Evolutionary conservation across 805 yeast genomes (phyloP).

Genomic region (Metahyphopichia silvanorum): DNA sequence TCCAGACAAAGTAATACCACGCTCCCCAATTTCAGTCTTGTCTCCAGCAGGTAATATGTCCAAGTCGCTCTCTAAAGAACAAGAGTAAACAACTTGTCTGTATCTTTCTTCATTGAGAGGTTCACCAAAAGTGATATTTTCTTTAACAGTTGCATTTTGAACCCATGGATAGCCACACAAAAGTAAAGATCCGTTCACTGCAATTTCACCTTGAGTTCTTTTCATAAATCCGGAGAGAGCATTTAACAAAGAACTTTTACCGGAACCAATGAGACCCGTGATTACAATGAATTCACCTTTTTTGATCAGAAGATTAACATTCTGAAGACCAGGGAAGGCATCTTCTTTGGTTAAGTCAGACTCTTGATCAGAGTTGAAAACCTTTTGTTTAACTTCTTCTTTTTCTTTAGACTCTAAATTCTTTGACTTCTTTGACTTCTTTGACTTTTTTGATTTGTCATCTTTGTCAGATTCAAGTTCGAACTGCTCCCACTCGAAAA

Average conservation of each 20-base stretch:
- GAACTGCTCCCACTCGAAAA: conserved; percentile 62
- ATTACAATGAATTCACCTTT: conserved; percentile 72
- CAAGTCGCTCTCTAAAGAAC: conserved; percentile 66
- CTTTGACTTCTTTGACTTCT: conserved; percentile 12
- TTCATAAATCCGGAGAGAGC: conserved; percentile 75
- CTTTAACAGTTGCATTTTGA: conserved; percentile 74
- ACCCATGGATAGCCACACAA: conserved; percentile 77
- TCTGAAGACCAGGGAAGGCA: conserved; percentile 40
- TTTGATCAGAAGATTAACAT: conserved; percentile 51
- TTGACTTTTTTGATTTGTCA: conserved; percentile 22
- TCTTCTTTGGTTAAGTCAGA: conserved; percentile 5
- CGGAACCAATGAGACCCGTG: conserved; percentile 83
- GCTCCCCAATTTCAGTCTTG: conserved; percentile 75
- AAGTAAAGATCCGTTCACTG: conserved; percentile 50
- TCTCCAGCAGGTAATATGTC: conserved; percentile 72
- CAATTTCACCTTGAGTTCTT: conserved; percentile 49
- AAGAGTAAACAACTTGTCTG: conserved; percentile 53
- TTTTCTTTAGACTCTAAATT: conserved; percentile 2
- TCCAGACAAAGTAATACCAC: conserved; percentile 84
- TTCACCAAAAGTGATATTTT: conserved; percentile 68
- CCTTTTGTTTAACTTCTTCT: neutral
- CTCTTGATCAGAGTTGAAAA: conserved; percentile 1
- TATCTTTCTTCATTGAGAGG: conserved; percentile 52
- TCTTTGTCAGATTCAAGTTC: conserved; percentile 12
- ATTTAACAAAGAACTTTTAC: conserved; percentile 69